Evolutionary conservation across 805 yeast species (phyloP).

Genomic region (Wickerhamomyces ciferrii): DNA sequence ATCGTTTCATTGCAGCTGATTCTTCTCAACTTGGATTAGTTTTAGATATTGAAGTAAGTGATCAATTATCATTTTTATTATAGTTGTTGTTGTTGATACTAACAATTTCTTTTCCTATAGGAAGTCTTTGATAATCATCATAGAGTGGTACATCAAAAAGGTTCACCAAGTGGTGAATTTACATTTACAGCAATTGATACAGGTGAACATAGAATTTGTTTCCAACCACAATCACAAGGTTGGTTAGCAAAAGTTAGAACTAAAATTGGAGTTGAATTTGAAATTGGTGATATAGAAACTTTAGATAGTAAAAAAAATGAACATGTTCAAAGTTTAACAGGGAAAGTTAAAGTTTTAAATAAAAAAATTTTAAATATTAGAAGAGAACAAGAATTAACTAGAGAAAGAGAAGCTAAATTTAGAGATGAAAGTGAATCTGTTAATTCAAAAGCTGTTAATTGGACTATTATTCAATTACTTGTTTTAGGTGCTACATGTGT

Average conservation of each 20-base stretch:
- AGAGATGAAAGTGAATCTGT: conserved; percentile 71
- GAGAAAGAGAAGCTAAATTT: conserved; percentile 70
- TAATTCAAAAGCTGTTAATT: conserved; percentile 63
- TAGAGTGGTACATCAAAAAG: conserved; percentile 66
- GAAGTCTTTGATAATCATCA: conserved; percentile 77
- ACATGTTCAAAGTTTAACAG: conserved; percentile 50
- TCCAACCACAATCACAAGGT: conserved; percentile 45
- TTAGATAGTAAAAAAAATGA: conserved; percentile 65
- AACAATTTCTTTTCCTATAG: conserved; percentile 16
- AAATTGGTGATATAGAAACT: conserved; percentile 57
- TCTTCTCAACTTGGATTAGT: conserved; percentile 31
- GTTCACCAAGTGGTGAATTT: conserved; percentile 60
- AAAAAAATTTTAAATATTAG: conserved; percentile 54
- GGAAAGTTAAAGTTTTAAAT: conserved; percentile 49
- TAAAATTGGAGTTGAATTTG: conserved; percentile 58
- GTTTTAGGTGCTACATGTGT: conserved; percentile 64
- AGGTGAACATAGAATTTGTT: conserved; percentile 77
- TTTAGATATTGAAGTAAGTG: conserved; percentile 35
- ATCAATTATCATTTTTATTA: too few relatives aligned
- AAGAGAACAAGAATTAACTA: conserved; percentile 61
- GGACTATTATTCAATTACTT: conserved; percentile 65
- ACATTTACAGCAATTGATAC: conserved; percentile 69
- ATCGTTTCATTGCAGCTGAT: conserved; percentile 28
- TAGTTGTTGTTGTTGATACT: too few relatives aligned
- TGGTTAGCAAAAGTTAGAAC: conserved; percentile 60